phyloP scores from a whole-genome alignment of 257 asterid species.

The Fraxinus cuspidata region DNA sequence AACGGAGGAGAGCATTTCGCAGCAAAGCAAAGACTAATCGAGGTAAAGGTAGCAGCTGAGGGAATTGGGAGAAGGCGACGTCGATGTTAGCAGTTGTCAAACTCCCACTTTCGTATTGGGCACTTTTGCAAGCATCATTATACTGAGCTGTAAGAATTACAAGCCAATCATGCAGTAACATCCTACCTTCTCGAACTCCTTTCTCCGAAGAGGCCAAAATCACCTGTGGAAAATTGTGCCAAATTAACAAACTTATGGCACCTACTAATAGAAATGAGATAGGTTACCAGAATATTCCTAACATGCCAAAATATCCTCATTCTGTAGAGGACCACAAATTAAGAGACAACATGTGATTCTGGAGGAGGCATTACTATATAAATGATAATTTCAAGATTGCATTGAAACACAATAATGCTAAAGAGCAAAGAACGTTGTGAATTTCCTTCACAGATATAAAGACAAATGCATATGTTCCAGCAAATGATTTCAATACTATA shows the following conservation, averaged over 20 bases:
- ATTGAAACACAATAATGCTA: neutral
- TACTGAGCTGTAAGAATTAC: constrained; percentile 93
- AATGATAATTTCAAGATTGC: constrained; percentile 8
- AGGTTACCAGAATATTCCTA: constrained; percentile 5
- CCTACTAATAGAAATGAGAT: neutral
- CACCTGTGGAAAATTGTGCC: constrained; percentile 55
- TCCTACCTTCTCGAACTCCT: constrained; percentile 93
- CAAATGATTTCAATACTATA: neutral
- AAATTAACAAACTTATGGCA: constrained; percentile 13
- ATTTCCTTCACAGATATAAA: neutral
- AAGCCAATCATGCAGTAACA: constrained; percentile 94
- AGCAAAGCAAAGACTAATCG: constrained; percentile 93
- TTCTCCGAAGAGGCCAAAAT: constrained; percentile 83
- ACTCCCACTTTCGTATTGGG: constrained; percentile 63
- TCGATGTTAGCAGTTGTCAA: constrained; percentile 55
- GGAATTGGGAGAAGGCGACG: constrained; percentile 89
- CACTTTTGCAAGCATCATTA: constrained; percentile 74
- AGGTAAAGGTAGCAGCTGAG: constrained; percentile 87
- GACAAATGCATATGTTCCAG: neutral
- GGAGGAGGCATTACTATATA: neutral
- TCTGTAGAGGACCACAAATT: neutral
- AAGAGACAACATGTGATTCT: constrained; percentile 1
- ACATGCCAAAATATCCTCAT: neutral
- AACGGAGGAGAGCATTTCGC: constrained; percentile 92
- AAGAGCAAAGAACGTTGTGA: neutral